Evolutionary conservation across 495 filamentous ascomycete species (phyloP).

Genomic region (Penicillium malachiteum): DNA sequence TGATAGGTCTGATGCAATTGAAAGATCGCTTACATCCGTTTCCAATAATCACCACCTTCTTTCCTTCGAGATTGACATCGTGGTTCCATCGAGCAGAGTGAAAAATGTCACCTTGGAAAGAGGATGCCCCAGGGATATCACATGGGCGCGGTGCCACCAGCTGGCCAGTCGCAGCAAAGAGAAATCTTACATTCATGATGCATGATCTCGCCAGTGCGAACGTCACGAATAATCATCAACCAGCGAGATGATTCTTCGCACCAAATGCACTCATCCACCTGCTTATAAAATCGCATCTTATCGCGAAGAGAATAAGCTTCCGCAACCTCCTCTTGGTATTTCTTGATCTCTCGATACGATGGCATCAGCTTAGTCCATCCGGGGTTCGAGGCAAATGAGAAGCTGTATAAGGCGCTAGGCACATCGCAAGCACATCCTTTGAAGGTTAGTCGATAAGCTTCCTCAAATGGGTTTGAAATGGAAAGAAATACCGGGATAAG

Average conservation of each 20-base stretch:
- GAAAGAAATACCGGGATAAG: conserved; percentile 35
- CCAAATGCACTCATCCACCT: not conserved
- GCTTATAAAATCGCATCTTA: not conserved
- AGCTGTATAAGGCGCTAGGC: conserved; percentile 9
- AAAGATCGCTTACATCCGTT: conserved; percentile 31
- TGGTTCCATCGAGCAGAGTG: conserved; percentile 62
- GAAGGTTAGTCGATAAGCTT: not conserved
- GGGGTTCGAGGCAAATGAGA: conserved; percentile 48
- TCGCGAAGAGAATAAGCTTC: not conserved
- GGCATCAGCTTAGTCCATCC: conserved; percentile 45
- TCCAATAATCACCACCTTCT: conserved; percentile 59
- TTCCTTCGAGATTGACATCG: conserved; percentile 52
- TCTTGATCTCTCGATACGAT: conserved; percentile 42
- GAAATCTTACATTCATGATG: not conserved
- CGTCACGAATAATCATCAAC: not conserved
- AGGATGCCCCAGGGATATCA: not conserved
- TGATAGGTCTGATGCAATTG: conserved; percentile 11
- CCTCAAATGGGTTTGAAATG: not conserved
- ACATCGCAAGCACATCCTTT: not conserved
- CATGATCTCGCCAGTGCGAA: not conserved
- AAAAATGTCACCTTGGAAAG: conserved; percentile 30
- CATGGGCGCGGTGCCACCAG: not conserved
- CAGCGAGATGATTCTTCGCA: not conserved
- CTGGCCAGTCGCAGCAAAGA: not conserved
- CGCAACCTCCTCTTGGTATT: conserved; percentile 24